phyloP scores from a whole-genome alignment of 2,329 filamentous ascomycete species.

The Arthrinium phaeospermum region DNA sequence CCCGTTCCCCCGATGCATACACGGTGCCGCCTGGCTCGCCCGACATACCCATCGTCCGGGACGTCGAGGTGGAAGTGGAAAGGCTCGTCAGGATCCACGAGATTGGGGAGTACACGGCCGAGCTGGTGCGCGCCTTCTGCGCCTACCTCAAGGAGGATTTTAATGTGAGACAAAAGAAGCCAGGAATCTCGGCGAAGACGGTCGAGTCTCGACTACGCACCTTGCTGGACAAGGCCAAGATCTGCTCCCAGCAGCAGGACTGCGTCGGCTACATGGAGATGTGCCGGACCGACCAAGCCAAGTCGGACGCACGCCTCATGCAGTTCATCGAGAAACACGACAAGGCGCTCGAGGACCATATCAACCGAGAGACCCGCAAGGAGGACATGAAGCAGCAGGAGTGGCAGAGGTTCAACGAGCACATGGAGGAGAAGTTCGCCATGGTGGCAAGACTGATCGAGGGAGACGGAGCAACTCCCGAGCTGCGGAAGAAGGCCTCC shows the following conservation, averaged over 20 bases:
- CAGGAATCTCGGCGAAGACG: not conserved
- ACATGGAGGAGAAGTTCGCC: not conserved
- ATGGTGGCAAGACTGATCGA: not conserved
- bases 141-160: not conserved
- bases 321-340: not conserved
- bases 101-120: not conserved
- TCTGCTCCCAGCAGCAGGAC: not conserved
- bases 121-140: not conserved
- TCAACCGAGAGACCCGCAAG: not conserved
- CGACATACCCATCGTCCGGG: not conserved
- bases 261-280: not conserved
- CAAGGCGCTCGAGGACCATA: not conserved
- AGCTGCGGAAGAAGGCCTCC: not conserved
- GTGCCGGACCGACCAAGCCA: not conserved
- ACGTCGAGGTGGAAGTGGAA: not conserved
- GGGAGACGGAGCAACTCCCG: no score
- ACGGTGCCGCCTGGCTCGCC: not conserved
- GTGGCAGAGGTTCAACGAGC: not conserved
- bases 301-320: not conserved
- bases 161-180: no score
- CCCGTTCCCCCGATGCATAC: no score
- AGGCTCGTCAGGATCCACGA: not conserved
- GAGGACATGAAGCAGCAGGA: not conserved
- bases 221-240: not conserved
- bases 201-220: not conserved